Conservation (phyloP, 257 asterid genomes). For the Solanum lignicaule region DNA sequence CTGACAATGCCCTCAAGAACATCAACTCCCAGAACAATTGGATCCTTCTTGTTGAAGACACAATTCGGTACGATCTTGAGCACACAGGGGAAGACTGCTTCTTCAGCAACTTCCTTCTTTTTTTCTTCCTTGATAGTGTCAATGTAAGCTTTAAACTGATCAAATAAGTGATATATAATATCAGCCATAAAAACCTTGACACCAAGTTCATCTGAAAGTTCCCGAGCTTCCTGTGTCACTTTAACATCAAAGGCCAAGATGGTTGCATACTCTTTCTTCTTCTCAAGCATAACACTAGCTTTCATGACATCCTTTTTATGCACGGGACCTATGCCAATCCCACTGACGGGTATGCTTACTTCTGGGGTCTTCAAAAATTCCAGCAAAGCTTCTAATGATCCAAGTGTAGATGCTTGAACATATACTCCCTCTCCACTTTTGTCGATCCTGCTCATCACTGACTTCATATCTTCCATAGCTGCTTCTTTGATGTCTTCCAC, state of each 20-base stretch:
- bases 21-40: constrained; percentile 94
- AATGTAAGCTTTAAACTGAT: constrained; percentile 92
- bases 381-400: constrained; percentile 88
- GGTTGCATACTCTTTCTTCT: constrained; percentile 86
- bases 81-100: constrained; percentile 94
- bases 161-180: constrained; percentile 80
- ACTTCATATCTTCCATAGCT: constrained; percentile 94
- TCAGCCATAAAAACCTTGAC: constrained; percentile 86
- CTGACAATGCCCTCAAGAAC: constrained; percentile 73
- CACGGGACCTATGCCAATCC: constrained; percentile 93
- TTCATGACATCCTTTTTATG: constrained; percentile 95
- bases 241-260: constrained; percentile 47
- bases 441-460: constrained; percentile 91
- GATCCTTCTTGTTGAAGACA: constrained; percentile 89
- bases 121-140: constrained; percentile 92
- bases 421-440: constrained; percentile 92
- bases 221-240: constrained; percentile 60
- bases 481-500: constrained; percentile 65
- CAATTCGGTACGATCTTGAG: constrained; percentile 87
- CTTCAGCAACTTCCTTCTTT: constrained; percentile 91
- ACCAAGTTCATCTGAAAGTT: constrained; percentile 84
- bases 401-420: constrained; percentile 97
- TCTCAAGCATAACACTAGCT: constrained; percentile 99
- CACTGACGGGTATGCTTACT: constrained; percentile 94
- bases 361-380: constrained; percentile 88